Evolutionary conservation across 345 rosid species (phyloP).

Genomic region (Salix udensis): DNA sequence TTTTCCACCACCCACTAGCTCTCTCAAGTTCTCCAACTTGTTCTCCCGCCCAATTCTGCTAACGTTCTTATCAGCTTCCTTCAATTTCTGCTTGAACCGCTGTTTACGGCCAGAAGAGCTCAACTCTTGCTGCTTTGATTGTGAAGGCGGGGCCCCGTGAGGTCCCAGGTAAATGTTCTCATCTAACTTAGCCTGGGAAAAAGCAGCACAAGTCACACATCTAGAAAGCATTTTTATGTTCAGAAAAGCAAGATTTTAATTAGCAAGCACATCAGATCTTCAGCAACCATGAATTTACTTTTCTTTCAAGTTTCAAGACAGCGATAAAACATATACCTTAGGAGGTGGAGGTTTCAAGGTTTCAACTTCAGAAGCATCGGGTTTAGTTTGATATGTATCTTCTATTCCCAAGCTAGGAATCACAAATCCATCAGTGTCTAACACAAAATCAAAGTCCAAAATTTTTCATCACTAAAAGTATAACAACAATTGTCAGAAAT

Average conservation of each 20-base stretch:
- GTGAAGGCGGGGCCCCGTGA: conserved; percentile 84
- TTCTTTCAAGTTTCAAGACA: neutral
- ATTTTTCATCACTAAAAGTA: neutral
- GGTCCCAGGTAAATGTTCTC: conserved; percentile 89
- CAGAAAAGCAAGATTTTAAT: neutral
- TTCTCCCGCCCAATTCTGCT: conserved; percentile 73
- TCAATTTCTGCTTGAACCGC: conserved; percentile 74
- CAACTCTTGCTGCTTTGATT: conserved; percentile 57
- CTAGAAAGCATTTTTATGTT: neutral
- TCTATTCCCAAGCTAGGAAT: conserved; percentile 86
- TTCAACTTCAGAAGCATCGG: conserved; percentile 39
- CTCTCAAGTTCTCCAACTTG: conserved; percentile 69
- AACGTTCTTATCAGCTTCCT: conserved; percentile 71
- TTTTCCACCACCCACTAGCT: conserved; percentile 63
- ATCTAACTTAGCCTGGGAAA: conserved; percentile 47
- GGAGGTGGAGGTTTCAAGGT: conserved; percentile 53
- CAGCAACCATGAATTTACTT: neutral
- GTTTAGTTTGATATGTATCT: conserved; percentile 27
- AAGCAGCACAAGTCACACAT: neutral
- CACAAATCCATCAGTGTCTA: conserved; percentile 94
- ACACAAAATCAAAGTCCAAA: conserved; percentile 11
- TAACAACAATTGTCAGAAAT: neutral
- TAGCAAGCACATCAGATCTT: neutral
- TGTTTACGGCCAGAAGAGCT: conserved; percentile 64
- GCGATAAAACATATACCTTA: conserved; percentile 40